These are phyloP conservation scores for Verticillium klebahnii DNA, from an alignment of 2,329 filamentous ascomycete genomes.

Conservation along the genomic window DNA sequence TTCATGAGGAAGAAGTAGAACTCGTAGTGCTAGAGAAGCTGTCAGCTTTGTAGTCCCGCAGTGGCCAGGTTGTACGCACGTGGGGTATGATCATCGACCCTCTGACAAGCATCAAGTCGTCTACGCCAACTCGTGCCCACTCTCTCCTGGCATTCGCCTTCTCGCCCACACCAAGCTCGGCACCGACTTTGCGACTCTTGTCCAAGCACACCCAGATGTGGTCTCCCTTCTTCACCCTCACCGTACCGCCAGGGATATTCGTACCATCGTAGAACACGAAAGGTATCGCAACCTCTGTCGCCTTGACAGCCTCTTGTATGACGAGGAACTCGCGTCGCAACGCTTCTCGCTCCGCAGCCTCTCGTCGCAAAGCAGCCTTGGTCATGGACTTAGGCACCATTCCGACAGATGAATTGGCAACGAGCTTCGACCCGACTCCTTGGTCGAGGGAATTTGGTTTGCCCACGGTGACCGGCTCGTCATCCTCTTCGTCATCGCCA, in stretches of 20 bases:
- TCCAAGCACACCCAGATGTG: slow-evolving; percentile 91
- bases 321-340: slow-evolving; percentile 77
- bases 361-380: slow-evolving; percentile 72
- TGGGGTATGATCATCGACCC: slow-evolving; percentile 91
- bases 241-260: slow-evolving; percentile 78
- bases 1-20: slow-evolving; percentile 97
- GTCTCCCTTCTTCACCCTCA: slow-evolving; percentile 89
- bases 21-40: slow-evolving; percentile 73
- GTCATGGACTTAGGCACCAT: slow-evolving; percentile 63
- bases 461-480: slow-evolving; percentile 32
- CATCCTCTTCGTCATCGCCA: slow-evolving; percentile 63
- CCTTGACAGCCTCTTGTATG: slow-evolving; percentile 82
- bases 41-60: slow-evolving; percentile 12
- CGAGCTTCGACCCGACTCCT: slow-evolving; percentile 44
- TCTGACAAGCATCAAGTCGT: slow-evolving; percentile 90
- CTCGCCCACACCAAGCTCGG: slow-evolving; percentile 70
- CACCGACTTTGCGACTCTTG: slow-evolving; percentile 83
- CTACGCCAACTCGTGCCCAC: slow-evolving; percentile 91
- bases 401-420: slow-evolving; percentile 56
- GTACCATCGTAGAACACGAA: slow-evolving; percentile 98
- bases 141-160: slow-evolving; percentile 66
- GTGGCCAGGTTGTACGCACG: slow-evolving; percentile 51
- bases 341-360: slow-evolving; percentile 73
- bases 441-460: slow-evolving; percentile 11
- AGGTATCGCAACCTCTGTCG: slow-evolving; percentile 82